phyloP scores from a whole-genome alignment of 176 grass and related monocot species.

The Saccharum spontaneum region DNA sequence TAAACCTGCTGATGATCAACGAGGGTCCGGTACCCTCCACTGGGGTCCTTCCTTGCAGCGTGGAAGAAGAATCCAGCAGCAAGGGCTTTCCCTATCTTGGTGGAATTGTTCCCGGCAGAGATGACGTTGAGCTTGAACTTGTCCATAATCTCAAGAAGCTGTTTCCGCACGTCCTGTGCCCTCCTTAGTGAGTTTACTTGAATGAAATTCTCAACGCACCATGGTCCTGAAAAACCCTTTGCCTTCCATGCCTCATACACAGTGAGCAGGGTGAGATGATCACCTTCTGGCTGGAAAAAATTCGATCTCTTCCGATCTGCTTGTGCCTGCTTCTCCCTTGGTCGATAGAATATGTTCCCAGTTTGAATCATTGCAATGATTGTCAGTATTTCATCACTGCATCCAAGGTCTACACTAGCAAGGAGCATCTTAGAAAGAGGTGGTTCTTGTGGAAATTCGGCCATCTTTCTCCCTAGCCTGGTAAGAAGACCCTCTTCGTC shows the following conservation, averaged over 20 bases:
- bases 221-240: slow-evolving; percentile 94
- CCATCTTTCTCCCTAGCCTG: slow-evolving; percentile 94
- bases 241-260: slow-evolving; percentile 99
- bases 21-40: not conserved
- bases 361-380: slow-evolving; percentile 97
- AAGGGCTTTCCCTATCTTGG: not conserved
- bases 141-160: slow-evolving; percentile 97
- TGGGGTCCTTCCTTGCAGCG: not conserved
- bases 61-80: not conserved
- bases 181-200: slow-evolving; percentile 82
- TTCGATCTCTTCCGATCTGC: slow-evolving; percentile 94
- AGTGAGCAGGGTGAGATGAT: slow-evolving; percentile 89
- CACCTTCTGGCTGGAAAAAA: slow-evolving; percentile 94
- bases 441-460: slow-evolving; percentile 91
- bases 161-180: slow-evolving; percentile 91
- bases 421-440: slow-evolving; percentile 93
- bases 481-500: slow-evolving; percentile 94
- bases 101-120: not conserved
- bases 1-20: not conserved
- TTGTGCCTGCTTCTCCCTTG: slow-evolving; percentile 90
- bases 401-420: slow-evolving; percentile 89
- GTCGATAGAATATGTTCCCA: slow-evolving; percentile 95
- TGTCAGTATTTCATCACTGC: slow-evolving; percentile 90
- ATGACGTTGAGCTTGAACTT: slow-evolving; percentile 39
- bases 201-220: slow-evolving; percentile 98